Evolutionary conservation across 257 asterid species (phyloP), one percentile per base, ranked within the genome.

Genomic region (Capsicum baccatum): DNA sequence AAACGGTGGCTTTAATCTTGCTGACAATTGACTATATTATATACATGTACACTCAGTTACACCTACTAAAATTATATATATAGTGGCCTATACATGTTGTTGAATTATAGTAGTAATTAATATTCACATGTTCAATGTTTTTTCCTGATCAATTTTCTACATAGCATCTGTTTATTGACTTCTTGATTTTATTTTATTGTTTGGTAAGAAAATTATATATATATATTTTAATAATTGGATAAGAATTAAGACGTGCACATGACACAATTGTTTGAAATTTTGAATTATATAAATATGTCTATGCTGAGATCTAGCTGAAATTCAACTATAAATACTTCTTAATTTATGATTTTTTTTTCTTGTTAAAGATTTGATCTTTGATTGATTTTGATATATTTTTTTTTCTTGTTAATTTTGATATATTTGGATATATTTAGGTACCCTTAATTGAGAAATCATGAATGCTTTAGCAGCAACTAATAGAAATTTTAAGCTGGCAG

Each of bases 401-500:
- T 19, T 48, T 13, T 12, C 1, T 26, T 3, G 13, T 39, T 69
- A 39, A 15, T 9, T 48, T 73, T 9, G 6, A 0, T 3, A 17
- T 70, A 8, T 70, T 47, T 47, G 42, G 59, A 19, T 48, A 6
- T 73, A 47, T 14, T 69, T 69, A 69, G 78, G 78, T 69, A 39
- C 78, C 47, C 55, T 13, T 52, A 52, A 21, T 21, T 33, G 62
- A 76, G 57, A 80, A 85, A 90, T 11, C 90, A 96, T 96, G 99
- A 96, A 96, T 76, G 99, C 99, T 9, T 90, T 96, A 83, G 97
- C 91, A 3, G 99, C 99, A 79, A 96, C 99, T 26, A 96, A 92
- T 92, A 88, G 99, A 82, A 96, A 96, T 91, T 96, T 96, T 90
- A 93, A 88, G 90, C 92, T 90, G 42, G 99, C 99, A 5, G 91